Conservation (phyloP, 805 yeast genomes). For the Brettanomyces anomalus region DNA sequence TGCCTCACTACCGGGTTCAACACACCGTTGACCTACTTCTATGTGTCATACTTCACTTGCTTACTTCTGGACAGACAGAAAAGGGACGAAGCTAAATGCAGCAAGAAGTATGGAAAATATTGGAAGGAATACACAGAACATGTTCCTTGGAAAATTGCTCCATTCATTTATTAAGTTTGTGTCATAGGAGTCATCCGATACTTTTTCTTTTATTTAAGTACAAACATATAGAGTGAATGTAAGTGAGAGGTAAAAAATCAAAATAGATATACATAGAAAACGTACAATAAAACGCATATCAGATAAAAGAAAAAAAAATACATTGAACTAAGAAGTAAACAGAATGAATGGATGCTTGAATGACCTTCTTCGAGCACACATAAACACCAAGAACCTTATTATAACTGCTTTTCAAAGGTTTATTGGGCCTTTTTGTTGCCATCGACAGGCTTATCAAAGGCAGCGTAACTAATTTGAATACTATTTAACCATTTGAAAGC, state of each 20-base stretch:
- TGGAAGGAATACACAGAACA: constrained; percentile 75
- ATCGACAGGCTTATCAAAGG: constrained; percentile 65
- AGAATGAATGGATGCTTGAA: background rate
- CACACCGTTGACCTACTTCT: constrained; percentile 82
- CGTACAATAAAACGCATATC: too few relatives aligned
- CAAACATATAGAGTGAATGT: too few relatives aligned
- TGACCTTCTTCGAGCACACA: background rate
- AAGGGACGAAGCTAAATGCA: constrained; percentile 89
- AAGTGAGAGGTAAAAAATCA: background rate
- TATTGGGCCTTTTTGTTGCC: constrained; percentile 38
- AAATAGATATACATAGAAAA: background rate
- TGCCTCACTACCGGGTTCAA: constrained; percentile 80
- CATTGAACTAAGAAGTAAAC: background rate
- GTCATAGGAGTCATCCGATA: background rate
- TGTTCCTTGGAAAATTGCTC: constrained; percentile 88
- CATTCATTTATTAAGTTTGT: constrained; percentile 60
- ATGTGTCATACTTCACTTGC: constrained; percentile 71
- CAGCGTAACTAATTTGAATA: constrained; percentile 69
- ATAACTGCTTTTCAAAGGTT: background rate
- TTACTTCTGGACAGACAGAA: constrained; percentile 80
- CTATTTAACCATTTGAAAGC: constrained; percentile 68
- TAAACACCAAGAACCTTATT: background rate
- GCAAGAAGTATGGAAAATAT: constrained; percentile 71
- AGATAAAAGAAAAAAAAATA: background rate
- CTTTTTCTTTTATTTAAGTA: background rate